Base-by-base conservation (phyloP, 1,284 basidiomycete genomes). In the Sparassis latifolia region DNA sequence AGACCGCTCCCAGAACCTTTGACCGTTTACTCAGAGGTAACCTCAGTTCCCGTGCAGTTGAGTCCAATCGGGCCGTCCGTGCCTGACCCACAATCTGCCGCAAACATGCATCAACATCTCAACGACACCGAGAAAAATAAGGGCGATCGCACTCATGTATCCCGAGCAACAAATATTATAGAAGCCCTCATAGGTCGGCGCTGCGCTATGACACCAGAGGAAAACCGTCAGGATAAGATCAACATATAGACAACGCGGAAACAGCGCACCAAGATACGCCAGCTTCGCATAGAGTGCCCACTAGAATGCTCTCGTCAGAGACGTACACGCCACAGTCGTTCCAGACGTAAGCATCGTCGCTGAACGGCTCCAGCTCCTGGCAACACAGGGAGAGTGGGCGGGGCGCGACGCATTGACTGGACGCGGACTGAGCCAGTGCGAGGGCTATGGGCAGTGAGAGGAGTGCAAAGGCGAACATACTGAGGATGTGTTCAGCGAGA, bases 311-410 rank as follows among this genome's bases (percentile, higher is more conserved):
- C 39, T 41, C 27, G 35, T 47, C 50, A 30, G 37, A 29, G 12
- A 37, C 39, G 28, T 20, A 33, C 5, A 33, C 31, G 10, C 50
- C 45, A 32, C 50, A 51, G 45, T 47, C 42, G 12, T 51, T 32
- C 30, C 31, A 47, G 27, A 51, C 44, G 32, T 46, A 42, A n/a
- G 45, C 40, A 41, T 47, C 43, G 32, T 47, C 50, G 33, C 38
- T 42, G 32, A 31, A 47, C 27, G 50, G 50, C 10, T 10, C n/a
- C 10, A 51, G 30, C 6, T 7, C 28, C 10, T 27, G 12, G 41
- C 50, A 51, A 41, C 50, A 51, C 6, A 51, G 45, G 28, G 42
- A 31, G 20, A 50, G 40, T 7, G 32, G 9, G 35, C 37, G 27
- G 20, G 48, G 42, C 4, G 44, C 10, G 10, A 7, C 41, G 38